phyloP scores from a whole-genome alignment of 225 moss, liverwort and hornwort genomes.

The Ulota crispa region DNA sequence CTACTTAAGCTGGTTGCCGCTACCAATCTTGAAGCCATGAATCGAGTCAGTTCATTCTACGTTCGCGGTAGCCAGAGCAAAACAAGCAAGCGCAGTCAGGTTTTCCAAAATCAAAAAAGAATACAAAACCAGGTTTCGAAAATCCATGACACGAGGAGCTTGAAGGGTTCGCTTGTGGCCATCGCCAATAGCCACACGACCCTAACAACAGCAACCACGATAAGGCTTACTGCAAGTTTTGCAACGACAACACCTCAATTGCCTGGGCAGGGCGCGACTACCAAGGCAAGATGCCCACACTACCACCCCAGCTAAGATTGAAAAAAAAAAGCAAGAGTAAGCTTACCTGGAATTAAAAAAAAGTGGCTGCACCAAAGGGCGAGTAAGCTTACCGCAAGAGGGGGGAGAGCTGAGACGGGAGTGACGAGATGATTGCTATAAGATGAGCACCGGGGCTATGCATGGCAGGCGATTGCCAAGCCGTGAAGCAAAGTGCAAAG shows the following conservation, averaged over 20 bases:
- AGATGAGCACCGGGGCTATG: no score
- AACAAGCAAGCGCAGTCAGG: background rate
- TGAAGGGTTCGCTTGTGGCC: no score
- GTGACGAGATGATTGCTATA: background rate
- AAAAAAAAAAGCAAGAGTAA: background rate
- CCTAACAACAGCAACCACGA: no score
- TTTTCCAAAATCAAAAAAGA: background rate
- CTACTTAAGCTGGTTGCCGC: slow-evolving; percentile 21
- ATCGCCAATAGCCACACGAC: no score
- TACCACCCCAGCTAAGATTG: background rate
- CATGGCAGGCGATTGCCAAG: background rate
- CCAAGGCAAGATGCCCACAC: background rate
- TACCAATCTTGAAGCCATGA: slow-evolving; percentile 34
- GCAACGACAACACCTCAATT: background rate
- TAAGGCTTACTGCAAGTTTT: no score
- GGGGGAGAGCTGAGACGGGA: background rate
- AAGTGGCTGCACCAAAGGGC: background rate
- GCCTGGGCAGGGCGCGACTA: background rate
- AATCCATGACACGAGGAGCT: no score
- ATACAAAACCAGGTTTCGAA: background rate
- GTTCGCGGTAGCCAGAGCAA: background rate
- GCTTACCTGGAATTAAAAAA: background rate
- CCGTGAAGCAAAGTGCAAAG: background rate
- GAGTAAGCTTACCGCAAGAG: no score
- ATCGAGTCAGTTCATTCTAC: slow-evolving; percentile 19